Base-by-base conservation (phyloP, 352 stramenopile genomes). In the Phytopythium oedochilum region DNA sequence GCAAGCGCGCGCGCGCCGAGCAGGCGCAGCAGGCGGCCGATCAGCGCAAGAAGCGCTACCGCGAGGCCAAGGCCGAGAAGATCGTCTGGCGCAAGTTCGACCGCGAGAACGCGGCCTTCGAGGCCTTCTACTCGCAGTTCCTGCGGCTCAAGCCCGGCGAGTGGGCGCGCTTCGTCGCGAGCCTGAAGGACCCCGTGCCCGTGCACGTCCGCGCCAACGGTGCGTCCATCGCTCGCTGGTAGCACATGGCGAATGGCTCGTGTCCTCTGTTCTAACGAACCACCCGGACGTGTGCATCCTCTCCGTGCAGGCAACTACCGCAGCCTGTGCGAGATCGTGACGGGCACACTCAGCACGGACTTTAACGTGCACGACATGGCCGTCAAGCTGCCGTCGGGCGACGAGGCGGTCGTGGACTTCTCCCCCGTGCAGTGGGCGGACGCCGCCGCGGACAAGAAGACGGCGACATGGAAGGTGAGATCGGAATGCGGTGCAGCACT, bases 71-170 rank as follows among this genome's bases (percentile, higher is more conserved):
- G 53, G 83, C 83, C 6, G 71, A 90, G 68, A 94, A 94, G 62
- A 86, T 94, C 50, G 81, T 94, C 54, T 94, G 83, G 83, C 83
- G 83, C 61, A 94, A 94, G 56, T 94, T 94, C 49, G 81, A 89
- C 53, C 73, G 83, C 23, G 82, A 92, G 61, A 95, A 95, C 63
- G 63, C 53, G 25, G 59, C 76, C 10, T 96, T 96, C 52, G 83
- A 95, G 60, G 52, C 71, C 28, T 97, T 90, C 54, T 98, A 96
- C 60, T 66, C 86, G 56, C 59, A 70, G 5, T 79, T 95, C 44
- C 53, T 94, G 32, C 71, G 79, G 38, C 62, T 96, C 36, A 46
- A 68, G 5, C 66, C 75, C 12, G 61, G 70, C 6, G 89, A 97
- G 53, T 98, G 90, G 75, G 34, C 64, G n/a, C 61, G 55, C 29